Evolutionary conservation across 1,284 basidiomycete genomes (phyloP).

Genomic region (Ceratobasidium sp.): DNA sequence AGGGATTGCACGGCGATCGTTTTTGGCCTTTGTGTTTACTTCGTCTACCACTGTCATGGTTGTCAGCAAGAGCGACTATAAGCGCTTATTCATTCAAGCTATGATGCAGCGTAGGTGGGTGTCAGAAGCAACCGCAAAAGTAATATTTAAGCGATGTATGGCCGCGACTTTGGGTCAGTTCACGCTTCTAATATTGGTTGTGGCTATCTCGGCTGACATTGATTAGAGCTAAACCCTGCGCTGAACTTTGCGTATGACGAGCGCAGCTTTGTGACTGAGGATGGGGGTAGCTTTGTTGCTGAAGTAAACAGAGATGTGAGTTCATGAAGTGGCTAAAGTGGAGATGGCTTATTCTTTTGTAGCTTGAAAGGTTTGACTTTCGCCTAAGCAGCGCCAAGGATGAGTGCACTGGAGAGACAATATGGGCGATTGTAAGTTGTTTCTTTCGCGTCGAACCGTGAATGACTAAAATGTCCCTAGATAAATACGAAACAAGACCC

Average conservation of each 20-base stretch:
- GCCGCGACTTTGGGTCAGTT: slow-evolving; percentile 24
- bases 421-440: slow-evolving; percentile 73
- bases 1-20: background rate
- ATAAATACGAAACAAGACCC: slow-evolving; percentile 83
- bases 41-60: slow-evolving; percentile 21
- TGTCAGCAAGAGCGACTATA: slow-evolving; percentile 45
- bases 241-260: slow-evolving; percentile 18
- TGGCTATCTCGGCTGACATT: background rate
- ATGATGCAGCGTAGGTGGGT: slow-evolving; percentile 43
- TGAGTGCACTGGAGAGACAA: slow-evolving; percentile 72
- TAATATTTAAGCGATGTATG: slow-evolving; percentile 36
- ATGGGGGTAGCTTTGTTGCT: slow-evolving; percentile 21
- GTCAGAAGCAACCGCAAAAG: slow-evolving; percentile 34
- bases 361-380: slow-evolving; percentile 76
- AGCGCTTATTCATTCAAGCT: slow-evolving; percentile 39
- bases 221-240: slow-evolving; percentile 23
- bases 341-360: slow-evolving; percentile 48
- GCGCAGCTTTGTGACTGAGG: slow-evolving; percentile 25
- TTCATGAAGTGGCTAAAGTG: background rate
- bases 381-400: slow-evolving; percentile 75
- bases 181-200: background rate
- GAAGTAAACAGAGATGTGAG: slow-evolving; percentile 41
- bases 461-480: slow-evolving; percentile 59
- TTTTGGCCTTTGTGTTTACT: slow-evolving; percentile 36
- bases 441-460: background rate